Percentiles rank a stretch among this genome's conserved stretches.
Evolutionary conservation across 345 rosid genomes (phyloP).

Genomic region (Acer saccharum): DNA sequence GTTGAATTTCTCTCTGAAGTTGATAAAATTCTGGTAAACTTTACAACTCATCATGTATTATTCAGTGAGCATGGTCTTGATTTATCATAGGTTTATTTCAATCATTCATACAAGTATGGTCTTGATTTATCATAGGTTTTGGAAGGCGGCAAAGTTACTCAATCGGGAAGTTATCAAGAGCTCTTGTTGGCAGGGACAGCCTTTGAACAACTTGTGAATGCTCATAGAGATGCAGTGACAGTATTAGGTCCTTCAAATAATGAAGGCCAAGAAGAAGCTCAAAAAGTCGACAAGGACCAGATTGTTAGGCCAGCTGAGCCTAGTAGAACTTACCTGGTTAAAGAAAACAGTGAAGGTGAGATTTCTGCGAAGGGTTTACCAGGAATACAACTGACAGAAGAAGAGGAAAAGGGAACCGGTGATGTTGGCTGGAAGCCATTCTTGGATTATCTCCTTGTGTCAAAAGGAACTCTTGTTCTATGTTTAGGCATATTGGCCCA

Average conservation of each 20-base stretch:
- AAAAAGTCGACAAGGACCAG: not conserved
- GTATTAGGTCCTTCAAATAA: slow-evolving; percentile 36
- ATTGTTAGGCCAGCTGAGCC: slow-evolving; percentile 18
- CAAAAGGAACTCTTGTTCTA: slow-evolving; percentile 46
- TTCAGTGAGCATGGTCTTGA: not conserved
- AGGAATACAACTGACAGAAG: slow-evolving; percentile 65
- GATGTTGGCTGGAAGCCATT: slow-evolving; percentile 67
- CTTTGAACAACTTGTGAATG: slow-evolving; percentile 73
- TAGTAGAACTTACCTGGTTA: slow-evolving; percentile 13
- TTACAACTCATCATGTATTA: not conserved
- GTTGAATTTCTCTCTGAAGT: slow-evolving; percentile 78
- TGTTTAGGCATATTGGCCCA: slow-evolving; percentile 35
- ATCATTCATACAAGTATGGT: not conserved
- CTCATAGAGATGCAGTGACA: slow-evolving; percentile 62
- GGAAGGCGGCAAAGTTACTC: slow-evolving; percentile 59
- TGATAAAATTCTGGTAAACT: slow-evolving; percentile 60
- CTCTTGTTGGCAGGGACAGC: slow-evolving; percentile 56
- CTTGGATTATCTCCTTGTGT: slow-evolving; percentile 55
- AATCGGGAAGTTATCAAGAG: slow-evolving; percentile 63
- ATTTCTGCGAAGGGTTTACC: slow-evolving; percentile 28
- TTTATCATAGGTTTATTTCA: not conserved
- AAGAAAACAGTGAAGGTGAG: slow-evolving; percentile 35
- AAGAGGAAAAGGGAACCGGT: slow-evolving; percentile 64
- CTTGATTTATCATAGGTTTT: slow-evolving; percentile 44
- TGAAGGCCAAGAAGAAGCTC: slow-evolving; percentile 29